Evolutionary conservation across 176 grass and related monocot genomes (phyloP).

Genomic region (Carex scoparia): DNA sequence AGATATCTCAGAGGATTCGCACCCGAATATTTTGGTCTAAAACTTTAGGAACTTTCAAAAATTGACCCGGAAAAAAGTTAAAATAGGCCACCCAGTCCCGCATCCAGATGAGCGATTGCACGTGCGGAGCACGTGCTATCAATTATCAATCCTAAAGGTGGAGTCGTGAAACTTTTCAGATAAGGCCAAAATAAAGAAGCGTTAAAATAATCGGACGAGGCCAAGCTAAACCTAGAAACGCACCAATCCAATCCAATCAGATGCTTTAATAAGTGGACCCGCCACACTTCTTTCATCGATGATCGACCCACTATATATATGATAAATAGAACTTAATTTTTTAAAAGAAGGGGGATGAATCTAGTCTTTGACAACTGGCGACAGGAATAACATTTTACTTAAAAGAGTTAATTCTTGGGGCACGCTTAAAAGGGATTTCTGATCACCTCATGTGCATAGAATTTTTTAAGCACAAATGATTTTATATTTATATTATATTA

Average conservation of each 20-base stretch:
- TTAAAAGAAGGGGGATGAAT: neutral
- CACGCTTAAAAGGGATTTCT: slow-evolving; percentile 6
- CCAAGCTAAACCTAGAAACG: neutral
- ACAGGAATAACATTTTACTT: slow-evolving; percentile 4
- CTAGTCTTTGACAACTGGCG: neutral
- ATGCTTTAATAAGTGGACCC: neutral
- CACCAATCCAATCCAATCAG: slow-evolving; percentile 7
- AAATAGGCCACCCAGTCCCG: neutral
- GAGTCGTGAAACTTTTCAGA: slow-evolving; percentile 2
- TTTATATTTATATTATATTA: neutral
- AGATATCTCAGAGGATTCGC: no score
- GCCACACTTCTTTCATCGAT: neutral
- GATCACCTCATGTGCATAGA: neutral
- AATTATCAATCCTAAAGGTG: neutral
- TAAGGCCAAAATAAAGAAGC: neutral
- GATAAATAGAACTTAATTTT: neutral
- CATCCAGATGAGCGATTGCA: neutral
- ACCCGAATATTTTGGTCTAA: neutral
- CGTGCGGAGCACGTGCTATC: slow-evolving; percentile 8
- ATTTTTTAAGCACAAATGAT: neutral
- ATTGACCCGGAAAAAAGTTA: neutral
- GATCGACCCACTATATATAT: neutral
- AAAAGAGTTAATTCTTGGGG: neutral
- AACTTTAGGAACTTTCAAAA: neutral
- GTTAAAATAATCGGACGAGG: neutral